Evolutionary conservation across 202 grass and related monocot species (phyloP).

Genomic region (Elaeis oleifera): DNA sequence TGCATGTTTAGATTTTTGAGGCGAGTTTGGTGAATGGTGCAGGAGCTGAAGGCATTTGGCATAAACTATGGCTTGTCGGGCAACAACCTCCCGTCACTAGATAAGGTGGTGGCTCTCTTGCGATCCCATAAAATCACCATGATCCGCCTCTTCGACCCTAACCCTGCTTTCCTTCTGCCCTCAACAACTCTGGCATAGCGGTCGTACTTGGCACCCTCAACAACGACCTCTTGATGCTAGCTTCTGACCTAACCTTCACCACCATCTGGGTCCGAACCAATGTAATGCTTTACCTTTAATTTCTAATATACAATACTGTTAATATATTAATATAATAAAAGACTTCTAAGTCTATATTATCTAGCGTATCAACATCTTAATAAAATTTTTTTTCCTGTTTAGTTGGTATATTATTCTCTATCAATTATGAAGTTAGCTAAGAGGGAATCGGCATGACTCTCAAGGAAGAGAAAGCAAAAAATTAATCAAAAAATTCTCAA

Average conservation of each 20-base stretch:
- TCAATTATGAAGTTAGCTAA: too few relatives aligned
- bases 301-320: too few relatives aligned
- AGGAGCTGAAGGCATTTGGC: constrained; percentile 23
- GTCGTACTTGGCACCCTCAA: constrained; percentile 45
- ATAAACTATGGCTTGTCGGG: constrained; percentile 74
- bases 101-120: constrained; percentile 43
- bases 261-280: constrained; percentile 49
- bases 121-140: constrained; percentile 24
- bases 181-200: constrained; percentile 34
- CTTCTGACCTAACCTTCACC: constrained; percentile 29
- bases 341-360: too few relatives aligned
- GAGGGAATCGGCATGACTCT: too few relatives aligned
- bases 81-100: constrained; percentile 41
- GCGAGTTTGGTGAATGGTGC: too few relatives aligned
- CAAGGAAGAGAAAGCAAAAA: too few relatives aligned
- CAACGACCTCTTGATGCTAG: constrained; percentile 36
- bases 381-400: too few relatives aligned
- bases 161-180: constrained; percentile 34
- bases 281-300: constrained; percentile 17
- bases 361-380: too few relatives aligned
- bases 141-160: constrained; percentile 48
- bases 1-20: too few relatives aligned
- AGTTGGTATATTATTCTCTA: too few relatives aligned
- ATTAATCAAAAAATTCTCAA: too few relatives aligned
- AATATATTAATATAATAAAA: too few relatives aligned